These are phyloP conservation scores for Sinapis alba DNA, from an alignment of 441 rosid species.

Conservation along the genomic window DNA sequence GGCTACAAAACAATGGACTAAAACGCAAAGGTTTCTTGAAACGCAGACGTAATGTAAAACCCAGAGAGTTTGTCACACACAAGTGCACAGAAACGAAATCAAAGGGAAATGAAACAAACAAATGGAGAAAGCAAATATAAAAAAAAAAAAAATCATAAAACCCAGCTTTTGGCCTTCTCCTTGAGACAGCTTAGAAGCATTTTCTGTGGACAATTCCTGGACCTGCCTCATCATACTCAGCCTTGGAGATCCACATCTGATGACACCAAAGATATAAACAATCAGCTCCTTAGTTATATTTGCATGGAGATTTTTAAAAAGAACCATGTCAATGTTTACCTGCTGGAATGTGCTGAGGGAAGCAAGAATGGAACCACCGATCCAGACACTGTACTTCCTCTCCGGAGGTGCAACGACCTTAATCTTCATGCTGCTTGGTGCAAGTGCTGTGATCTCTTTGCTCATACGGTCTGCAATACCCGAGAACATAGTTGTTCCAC, in stretches of 20 bases:
- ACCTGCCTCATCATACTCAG: constrained; percentile 47
- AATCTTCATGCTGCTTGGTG: constrained; percentile 41
- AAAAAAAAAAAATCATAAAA: constrained; percentile 19
- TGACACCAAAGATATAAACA: neutral
- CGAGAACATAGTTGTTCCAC: constrained; percentile 86
- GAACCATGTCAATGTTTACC: constrained; percentile 8
- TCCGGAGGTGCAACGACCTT: constrained; percentile 47
- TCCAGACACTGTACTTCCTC: constrained; percentile 49
- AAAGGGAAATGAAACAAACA: constrained; percentile 41
- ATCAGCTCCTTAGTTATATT: constrained; percentile 4
- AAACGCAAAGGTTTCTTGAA: constrained; percentile 29
- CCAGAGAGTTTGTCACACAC: constrained; percentile 42
- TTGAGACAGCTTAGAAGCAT: constrained; percentile 39
- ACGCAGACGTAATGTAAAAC: constrained; percentile 40
- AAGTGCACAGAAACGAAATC: constrained; percentile 30
- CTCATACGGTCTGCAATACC: constrained; percentile 90
- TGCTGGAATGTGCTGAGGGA: constrained; percentile 49
- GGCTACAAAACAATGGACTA: constrained; percentile 45
- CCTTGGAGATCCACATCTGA: constrained; percentile 47
- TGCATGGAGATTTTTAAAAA: neutral
- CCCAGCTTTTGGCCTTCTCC: constrained; percentile 26
- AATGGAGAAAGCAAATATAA: constrained; percentile 34
- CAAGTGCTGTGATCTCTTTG: constrained; percentile 67
- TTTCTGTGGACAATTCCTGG: constrained; percentile 48
- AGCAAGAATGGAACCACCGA: constrained; percentile 48